Evolutionary conservation across 2,329 filamentous ascomycete species (phyloP), one percentile per base, ranked within the genome.

Genomic region (Camillea tinctor): DNA sequence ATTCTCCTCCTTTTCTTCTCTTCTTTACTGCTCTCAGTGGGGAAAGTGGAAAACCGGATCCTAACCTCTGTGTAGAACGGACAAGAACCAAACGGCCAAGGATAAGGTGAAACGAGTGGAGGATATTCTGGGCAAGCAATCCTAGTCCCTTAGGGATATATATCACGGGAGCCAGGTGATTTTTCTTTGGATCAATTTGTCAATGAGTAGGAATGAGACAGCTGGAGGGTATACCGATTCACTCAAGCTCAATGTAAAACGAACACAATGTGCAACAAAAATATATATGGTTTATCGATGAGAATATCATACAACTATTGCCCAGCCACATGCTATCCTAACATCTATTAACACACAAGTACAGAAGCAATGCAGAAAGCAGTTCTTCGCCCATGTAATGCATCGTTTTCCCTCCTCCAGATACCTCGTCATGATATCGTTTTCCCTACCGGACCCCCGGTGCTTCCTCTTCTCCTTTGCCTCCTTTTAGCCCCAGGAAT

Each of bases 81-180:
- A 97, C 73, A 96, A 96, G 83, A 84, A 82, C 73, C 92, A 97
- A 77, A 86, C 86, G 1, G 89, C 90, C 40, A 84, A 88, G 71
- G 90, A 96, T 66, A 97, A 96, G 79, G 90, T 96, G 19, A 81
- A 81, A 75, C 76, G 83, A 54, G 81, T 86, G 4, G 74, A 85
- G 71, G 78, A 80, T 13, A 69, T 86, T n/a, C 69, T 86, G 62
- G 76, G 74, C 1, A 68, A 69, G 58, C 66, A 59, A 13, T 61
- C 53, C 52, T 52, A 30, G 26, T 7, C 26, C 26, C 60, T 4
- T 62, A 19, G 50, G 24, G 19, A n/a, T n/a, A n/a, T n/a, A n/a
- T n/a, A n/a, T n/a, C 15, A 17, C 22, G 54, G 22, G 22, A n/a
- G n/a, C n/a, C n/a, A n/a, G n/a, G n/a, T n/a, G n/a, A n/a, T n/a